phyloP scores from a whole-genome alignment of 1,139 yeast species.

The Yarrowia galli region DNA sequence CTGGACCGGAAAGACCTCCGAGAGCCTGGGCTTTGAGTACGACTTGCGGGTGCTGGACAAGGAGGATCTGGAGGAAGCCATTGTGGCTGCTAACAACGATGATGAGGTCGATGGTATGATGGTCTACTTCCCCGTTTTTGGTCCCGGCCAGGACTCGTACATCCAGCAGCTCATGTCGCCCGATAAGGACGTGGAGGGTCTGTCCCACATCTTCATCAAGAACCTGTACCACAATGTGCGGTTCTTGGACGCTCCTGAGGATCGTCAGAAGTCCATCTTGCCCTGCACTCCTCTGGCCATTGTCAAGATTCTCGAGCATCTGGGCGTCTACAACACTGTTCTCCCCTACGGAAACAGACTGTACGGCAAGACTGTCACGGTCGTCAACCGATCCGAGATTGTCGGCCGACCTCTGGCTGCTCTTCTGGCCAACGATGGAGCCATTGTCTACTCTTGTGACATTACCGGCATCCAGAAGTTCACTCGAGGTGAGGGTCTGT shows the following conservation, averaged over 20 bases:
- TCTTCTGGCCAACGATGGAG: conserved; percentile 94
- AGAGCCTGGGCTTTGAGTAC: conserved; percentile 81
- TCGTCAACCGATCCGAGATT: conserved; percentile 92
- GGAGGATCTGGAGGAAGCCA: conserved; percentile 83
- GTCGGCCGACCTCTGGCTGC: conserved; percentile 99
- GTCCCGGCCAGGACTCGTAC: conserved; percentile 93
- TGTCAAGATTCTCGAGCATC: conserved; percentile 88
- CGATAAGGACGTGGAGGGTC: conserved; percentile 95
- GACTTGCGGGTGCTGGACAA: conserved; percentile 76
- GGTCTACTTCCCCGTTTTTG: conserved; percentile 98
- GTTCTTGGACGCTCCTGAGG: conserved; percentile 69
- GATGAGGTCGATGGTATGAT: conserved; percentile 85
- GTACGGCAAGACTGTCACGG: conserved; percentile 88
- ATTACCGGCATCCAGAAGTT: conserved; percentile 85
- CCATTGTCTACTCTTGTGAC: conserved; percentile 92
- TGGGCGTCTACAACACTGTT: conserved; percentile 83
- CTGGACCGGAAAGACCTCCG: conserved; percentile 94
- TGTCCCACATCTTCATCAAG: conserved; percentile 88
- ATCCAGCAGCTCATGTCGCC: conserved; percentile 85
- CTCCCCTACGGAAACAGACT: conserved; percentile 88
- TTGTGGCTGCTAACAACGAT: conserved; percentile 82
- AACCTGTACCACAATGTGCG: conserved; percentile 93
- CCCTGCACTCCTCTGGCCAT: conserved; percentile 97
- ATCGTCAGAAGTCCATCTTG: conserved; percentile 78
- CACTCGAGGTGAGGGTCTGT: conserved; percentile 92